Conservation (phyloP, 768 basidiomycete genomes). For the Gelatoporia subvermispora region DNA sequence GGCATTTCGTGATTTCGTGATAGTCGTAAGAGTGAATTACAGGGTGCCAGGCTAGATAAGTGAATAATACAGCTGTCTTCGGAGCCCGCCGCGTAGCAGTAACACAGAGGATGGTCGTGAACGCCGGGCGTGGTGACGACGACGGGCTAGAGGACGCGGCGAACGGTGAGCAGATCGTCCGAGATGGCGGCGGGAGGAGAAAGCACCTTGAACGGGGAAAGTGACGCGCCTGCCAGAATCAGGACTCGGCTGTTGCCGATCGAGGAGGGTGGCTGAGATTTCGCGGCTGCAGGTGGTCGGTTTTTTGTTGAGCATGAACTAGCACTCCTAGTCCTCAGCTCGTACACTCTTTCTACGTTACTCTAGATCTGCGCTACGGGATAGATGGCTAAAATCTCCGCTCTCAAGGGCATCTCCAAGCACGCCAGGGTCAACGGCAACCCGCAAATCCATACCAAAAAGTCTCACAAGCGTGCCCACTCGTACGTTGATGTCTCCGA, state of each 20-base stretch:
- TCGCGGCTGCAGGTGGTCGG: too few species aligned
- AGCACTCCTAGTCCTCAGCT: not conserved
- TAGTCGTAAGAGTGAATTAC: not conserved
- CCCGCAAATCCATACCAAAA: conserved; percentile 6
- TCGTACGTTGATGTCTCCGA: conserved; percentile 25
- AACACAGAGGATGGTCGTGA: conserved; percentile 1
- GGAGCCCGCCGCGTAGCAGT: not conserved
- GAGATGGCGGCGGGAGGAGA: conserved; percentile 1
- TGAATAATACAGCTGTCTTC: not conserved
- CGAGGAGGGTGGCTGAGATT: not conserved
- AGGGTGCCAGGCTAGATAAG: not conserved
- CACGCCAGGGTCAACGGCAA: not conserved
- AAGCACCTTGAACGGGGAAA: too few species aligned
- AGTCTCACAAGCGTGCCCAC: conserved; percentile 15
- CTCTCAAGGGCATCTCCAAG: conserved; percentile 17
- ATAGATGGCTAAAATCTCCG: conserved; percentile 13
- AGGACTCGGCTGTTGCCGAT: conserved; percentile 1
- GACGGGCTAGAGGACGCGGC: too few species aligned
- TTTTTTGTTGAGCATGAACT: too few species aligned
- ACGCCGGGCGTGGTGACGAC: not conserved
- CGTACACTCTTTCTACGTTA: not conserved
- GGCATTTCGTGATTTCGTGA: conserved; percentile 5
- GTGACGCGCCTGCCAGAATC: too few species aligned
- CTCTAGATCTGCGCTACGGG: too few species aligned
- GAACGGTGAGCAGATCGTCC: not conserved